Base-by-base conservation (phyloP, 495 filamentous ascomycete genomes). In the Aspergillus nanangensis region DNA sequence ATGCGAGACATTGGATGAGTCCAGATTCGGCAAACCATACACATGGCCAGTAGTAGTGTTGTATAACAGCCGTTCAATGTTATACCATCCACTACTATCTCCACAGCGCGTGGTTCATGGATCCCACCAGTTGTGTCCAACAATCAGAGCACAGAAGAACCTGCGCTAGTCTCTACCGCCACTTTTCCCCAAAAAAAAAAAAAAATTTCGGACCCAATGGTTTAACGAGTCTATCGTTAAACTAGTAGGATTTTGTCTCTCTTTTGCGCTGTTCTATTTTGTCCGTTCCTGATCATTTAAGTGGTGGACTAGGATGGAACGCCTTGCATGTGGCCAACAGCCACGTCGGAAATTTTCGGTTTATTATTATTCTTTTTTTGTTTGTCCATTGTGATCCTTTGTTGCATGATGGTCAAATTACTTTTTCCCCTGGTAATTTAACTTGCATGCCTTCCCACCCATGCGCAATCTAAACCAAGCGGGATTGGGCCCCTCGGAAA, bases 101-200 rank as follows among this genome's bases (percentile, higher is more conserved):
- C 41, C 41, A 44, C 41, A 17, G 21, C n/a, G n/a, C n/a, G n/a
- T 22, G 21, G 27, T 22, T 36, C 23, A 42, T 17, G 24, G 13
- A 15, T 18, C 24, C 25, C 25, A 7, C 25, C 25, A 11, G 11
- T 5, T 5, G 25, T 29, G 25, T 11, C 22, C 33, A 38, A 33
- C 43, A 45, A 45, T 45, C 43, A 38, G 43, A 25, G 20, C 31
- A 17, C n/a, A 32, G 19, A 44, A 20, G 35, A 27, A 44, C 19
- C 29, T 35, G 41, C 41, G 25, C 29, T 44, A 44, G 41, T 35
- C 20, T 44, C 41, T 20, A 31, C 33, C 41, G 41, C 41, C 41
- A 44, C 41, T 18, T n/a, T n/a, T n/a, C n/a, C n/a, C n/a, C n/a
- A n/a, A n/a, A n/a, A n/a, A n/a, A n/a, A n/a, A n/a, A n/a, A n/a